Evolutionary conservation across 495 filamentous ascomycete genomes (phyloP), one percentile per base, ranked within the genome.

Genomic region (Aspergillus sparsus): DNA sequence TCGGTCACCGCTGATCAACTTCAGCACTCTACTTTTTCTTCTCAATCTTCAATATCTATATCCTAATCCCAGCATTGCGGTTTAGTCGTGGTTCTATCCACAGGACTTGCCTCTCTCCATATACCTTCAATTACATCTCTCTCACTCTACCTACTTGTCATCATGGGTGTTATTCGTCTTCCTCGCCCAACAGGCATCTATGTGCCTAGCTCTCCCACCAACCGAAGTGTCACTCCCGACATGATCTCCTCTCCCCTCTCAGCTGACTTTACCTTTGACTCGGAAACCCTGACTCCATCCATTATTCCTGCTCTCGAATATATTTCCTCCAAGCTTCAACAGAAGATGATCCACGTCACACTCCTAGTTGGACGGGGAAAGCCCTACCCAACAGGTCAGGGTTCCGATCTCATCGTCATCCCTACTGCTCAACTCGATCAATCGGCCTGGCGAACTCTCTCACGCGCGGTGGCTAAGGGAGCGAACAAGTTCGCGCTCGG

Each of bases 221-320:
- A 27, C 33, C 69, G 71, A 45, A 74, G 65, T 45, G 67, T 78
- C 52, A 77, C 73, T 36, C 67, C 66, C 57, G 74, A 77, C 11
- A 78, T 77, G 71, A 77, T 80, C 62, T 77, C 77, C 6, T 69
- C 72, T 18, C 76, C 77, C 9, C 71, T 78, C n/a, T 74, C 76
- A 13, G 70, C 77, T 0, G 68, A 71, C 51, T 77, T 80, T 63
- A 74, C 68, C 53, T 75, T 76, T 36, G 76, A 80, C 58, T 66
- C 77, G 7, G 77, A 77, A 46, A 74, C 70, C 6, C 64, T 78
- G 6, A 69, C 71, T 7, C 70, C 74, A 1, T 77, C 76, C 7
- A 72, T 77, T 55, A 50, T 81, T 27, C 80, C 80, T 7, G 77
- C 76, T 10, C 68, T 83, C 12, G 76, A 78, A 34, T 81, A 80